phyloP scores from a whole-genome alignment of 805 yeast species.

The Ogataea populi-albae region DNA sequence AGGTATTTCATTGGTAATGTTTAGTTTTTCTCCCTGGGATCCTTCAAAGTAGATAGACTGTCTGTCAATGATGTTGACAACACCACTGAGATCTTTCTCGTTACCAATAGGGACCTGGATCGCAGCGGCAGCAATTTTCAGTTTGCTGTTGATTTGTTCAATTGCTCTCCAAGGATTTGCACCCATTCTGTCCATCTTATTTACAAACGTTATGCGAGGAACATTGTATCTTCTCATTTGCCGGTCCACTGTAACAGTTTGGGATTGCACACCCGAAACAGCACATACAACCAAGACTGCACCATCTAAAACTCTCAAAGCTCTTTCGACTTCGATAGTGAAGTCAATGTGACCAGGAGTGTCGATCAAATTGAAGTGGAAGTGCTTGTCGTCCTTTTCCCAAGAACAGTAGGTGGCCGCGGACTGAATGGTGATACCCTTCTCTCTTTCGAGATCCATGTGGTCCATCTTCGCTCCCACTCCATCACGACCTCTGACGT shows the following conservation, averaged over 20 bases:
- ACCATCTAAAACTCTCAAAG: slow-evolving; percentile 96
- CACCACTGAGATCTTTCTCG: slow-evolving; percentile 82
- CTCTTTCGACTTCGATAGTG: slow-evolving; percentile 98
- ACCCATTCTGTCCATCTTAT: slow-evolving; percentile 99
- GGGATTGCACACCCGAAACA: slow-evolving; percentile 97
- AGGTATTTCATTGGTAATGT: slow-evolving; percentile 64
- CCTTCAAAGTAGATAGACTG: slow-evolving; percentile 90
- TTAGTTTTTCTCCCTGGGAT: slow-evolving; percentile 77
- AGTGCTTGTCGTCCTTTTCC: slow-evolving; percentile 67
- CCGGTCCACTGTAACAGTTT: slow-evolving; percentile 97
- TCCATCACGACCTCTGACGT: slow-evolving; percentile 93
- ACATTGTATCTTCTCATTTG: slow-evolving; percentile 98
- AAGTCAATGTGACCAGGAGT: slow-evolving; percentile 99
- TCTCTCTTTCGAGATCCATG: slow-evolving; percentile 97
- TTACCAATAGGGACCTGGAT: slow-evolving; percentile 97
- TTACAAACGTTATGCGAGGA: slow-evolving; percentile 93
- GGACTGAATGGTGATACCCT: slow-evolving; percentile 97
- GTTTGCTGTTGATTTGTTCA: slow-evolving; percentile 82
- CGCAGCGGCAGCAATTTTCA: slow-evolving; percentile 94
- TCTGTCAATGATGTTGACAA: slow-evolving; percentile 85
- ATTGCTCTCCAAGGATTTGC: slow-evolving; percentile 95
- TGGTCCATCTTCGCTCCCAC: slow-evolving; percentile 99
- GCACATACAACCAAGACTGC: slow-evolving; percentile 99
- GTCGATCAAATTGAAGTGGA: slow-evolving; percentile 92
- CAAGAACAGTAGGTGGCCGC: slow-evolving; percentile 99